These are phyloP conservation scores for Irpex sp. DNA, from an alignment of 1,284 basidiomycete species.

Conservation along the genomic window DNA sequence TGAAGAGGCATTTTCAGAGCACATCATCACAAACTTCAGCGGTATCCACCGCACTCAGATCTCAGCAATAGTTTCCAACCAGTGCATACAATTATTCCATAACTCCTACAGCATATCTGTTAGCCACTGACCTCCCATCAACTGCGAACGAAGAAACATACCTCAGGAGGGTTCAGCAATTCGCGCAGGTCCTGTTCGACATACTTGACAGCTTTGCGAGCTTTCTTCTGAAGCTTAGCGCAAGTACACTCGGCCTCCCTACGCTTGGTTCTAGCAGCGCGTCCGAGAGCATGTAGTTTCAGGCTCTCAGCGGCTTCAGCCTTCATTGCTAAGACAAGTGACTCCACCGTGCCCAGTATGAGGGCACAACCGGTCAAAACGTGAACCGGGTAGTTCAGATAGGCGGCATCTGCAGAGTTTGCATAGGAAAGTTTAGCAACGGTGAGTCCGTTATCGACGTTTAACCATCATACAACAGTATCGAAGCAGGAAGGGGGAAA, in stretches of 20 bases:
- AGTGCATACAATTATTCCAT: slow-evolving; percentile 6
- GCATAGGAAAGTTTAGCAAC: neutral
- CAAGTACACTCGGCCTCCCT: slow-evolving; percentile 16
- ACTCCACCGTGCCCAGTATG: slow-evolving; percentile 21
- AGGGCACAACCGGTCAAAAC: slow-evolving; percentile 11
- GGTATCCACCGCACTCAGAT: neutral
- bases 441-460: neutral
- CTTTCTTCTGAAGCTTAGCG: slow-evolving; percentile 24
- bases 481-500: neutral
- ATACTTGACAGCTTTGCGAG: slow-evolving; percentile 31
- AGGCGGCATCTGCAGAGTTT: slow-evolving; percentile 39
- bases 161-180: slow-evolving; percentile 38
- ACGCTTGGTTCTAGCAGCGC: slow-evolving; percentile 2
- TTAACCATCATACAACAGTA: too few species aligned
- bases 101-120: neutral
- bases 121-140: neutral
- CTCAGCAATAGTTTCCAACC: slow-evolving; percentile 2
- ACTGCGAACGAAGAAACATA: slow-evolving; percentile 23
- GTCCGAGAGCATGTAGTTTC: neutral
- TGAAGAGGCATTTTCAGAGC: neutral
- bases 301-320: slow-evolving; percentile 20
- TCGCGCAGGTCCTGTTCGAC: slow-evolving; percentile 44
- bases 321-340: slow-evolving; percentile 35
- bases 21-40: neutral
- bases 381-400: slow-evolving; percentile 19